Conservation (phyloP, 73 alveolate species). For the Blepharisma japonicum region DNA sequence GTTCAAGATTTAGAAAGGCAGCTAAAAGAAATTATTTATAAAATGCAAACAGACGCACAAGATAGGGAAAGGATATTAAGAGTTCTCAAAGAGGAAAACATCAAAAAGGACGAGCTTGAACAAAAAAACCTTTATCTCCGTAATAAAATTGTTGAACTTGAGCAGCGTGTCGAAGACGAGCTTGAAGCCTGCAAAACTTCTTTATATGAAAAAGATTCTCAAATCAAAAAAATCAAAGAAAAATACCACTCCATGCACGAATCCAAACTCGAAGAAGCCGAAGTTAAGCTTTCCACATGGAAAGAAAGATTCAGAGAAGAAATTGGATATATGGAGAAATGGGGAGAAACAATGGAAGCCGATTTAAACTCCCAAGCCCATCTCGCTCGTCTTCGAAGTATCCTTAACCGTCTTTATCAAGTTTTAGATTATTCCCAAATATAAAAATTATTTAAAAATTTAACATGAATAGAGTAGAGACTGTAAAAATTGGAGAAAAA, state of each 20-base stretch:
- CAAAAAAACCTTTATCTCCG: neutral
- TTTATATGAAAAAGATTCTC: neutral
- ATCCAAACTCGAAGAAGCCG: neutral
- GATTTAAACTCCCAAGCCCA: neutral
- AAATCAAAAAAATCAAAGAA: slow-evolving; percentile 7
- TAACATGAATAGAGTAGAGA: too few species aligned
- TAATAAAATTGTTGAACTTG: neutral
- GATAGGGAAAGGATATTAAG: neutral
- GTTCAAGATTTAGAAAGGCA: neutral
- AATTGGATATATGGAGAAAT: slow-evolving; percentile 16
- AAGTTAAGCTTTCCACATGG: neutral
- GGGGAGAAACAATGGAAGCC: slow-evolving; percentile 16
- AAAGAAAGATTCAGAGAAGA: slow-evolving; percentile 22
- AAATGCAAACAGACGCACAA: neutral
- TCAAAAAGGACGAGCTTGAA: neutral
- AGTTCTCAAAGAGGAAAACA: neutral
- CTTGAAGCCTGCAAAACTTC: neutral
- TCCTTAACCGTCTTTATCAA: neutral
- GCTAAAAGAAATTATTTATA: neutral
- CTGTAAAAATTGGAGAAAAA: neutral
- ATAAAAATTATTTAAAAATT: too few species aligned
- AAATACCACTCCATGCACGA: neutral
- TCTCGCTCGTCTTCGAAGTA: neutral
- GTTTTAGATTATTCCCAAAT: neutral
- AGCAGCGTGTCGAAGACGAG: neutral